These are phyloP conservation scores for Coffea eugenioides DNA, from an alignment of 257 asterid species.

Conservation along the genomic window DNA sequence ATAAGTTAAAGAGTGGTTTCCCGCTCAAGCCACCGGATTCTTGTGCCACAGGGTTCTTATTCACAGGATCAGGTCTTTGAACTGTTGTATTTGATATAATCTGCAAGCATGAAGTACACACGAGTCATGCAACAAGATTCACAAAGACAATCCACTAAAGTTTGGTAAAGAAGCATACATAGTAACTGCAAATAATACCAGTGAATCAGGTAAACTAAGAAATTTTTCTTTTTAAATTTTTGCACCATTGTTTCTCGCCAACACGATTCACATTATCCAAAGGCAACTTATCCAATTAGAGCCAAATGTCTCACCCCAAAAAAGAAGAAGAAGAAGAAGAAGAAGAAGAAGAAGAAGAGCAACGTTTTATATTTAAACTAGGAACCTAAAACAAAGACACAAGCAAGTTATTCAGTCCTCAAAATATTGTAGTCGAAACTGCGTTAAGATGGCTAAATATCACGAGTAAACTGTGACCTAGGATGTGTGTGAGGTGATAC, in stretches of 20 bases:
- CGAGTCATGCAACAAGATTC: background rate
- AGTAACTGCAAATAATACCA: background rate
- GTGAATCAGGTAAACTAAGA: background rate
- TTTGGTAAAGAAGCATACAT: background rate
- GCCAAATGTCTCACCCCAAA: background rate
- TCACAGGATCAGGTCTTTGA: conserved; percentile 76
- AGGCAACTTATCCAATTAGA: background rate
- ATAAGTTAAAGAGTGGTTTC: conserved; percentile 63
- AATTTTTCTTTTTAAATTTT: too few species aligned
- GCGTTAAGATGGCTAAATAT: background rate
- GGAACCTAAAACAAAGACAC: background rate
- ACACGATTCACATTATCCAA: background rate
- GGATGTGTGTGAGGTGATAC: background rate
- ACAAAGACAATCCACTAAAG: background rate
- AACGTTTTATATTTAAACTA: background rate
- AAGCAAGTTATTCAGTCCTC: too few species aligned
- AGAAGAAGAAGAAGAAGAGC: background rate
- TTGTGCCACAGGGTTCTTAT: conserved; percentile 52
- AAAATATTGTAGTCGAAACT: too few species aligned
- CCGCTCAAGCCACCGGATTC: conserved; percentile 99
- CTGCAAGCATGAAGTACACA: conserved; percentile 41
- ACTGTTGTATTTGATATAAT: conserved; percentile 88
- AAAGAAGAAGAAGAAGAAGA: background rate
- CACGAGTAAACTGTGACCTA: background rate
- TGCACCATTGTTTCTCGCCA: background rate